Evolutionary conservation across 352 stramenopile genomes (phyloP), one percentile per base, ranked within the genome.

Genomic region (Albugo candida): DNA sequence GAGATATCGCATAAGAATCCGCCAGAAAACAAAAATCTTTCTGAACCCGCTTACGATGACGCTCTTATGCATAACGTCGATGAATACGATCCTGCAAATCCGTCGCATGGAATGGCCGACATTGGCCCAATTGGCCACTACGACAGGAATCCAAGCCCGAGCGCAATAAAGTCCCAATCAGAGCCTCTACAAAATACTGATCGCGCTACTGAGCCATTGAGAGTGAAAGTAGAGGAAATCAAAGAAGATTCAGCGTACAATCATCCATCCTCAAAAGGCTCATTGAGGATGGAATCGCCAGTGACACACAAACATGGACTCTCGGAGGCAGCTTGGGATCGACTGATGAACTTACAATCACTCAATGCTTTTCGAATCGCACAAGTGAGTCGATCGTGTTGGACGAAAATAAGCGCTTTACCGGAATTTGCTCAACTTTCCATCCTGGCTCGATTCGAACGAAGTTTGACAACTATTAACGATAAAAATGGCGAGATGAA

Each of bases 401-500:
- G 86, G 48, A 59, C 75, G 34, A 71, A 67, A 1, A 63, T 89
- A 41, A 62, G 67, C 13, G 48, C 61, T 2, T 71, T 86, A 43
- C 76, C 76, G 1, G 73, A 84, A 41, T 89, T 85, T 43, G 71
- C 73, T 19, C 76, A 89, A 54, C 67, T 81, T 21, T 50, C 62
- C 17, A 76, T 89, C 40, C 64, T 85, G 16, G 62, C 73, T 2
- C 69, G 71, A 1, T 89, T 89, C 48, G 62, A 64, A 6, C 67
- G 71, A 14, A 59, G 64, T 1, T 72, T 84, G 59, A 55, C 61
- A 36, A 66, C 70, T 2, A 51, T 84, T 21, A 70, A 70, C 4
- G 70, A 85, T 54, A 89, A 89, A 61, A 85, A 89, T 43, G 67
- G 66, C 1, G 61, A 83, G 38, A 58, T 89, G 31, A 72, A 80